Conservation (phyloP, 164 flowering plant genomes). For the Magnolia officinalis region DNA sequence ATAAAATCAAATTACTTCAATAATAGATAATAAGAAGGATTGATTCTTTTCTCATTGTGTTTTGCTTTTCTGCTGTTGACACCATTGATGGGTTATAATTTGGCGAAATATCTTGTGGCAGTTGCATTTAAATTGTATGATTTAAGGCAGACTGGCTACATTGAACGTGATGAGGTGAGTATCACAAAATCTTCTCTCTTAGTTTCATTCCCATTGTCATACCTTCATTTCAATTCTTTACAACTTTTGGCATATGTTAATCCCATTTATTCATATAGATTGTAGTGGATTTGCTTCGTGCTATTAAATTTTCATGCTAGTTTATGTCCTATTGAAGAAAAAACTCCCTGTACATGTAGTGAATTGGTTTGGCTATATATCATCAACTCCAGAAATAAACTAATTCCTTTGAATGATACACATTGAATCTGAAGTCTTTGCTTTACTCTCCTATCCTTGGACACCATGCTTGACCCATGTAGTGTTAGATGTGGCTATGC, state of each 20-base stretch:
- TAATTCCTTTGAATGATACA: no score
- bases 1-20: neutral
- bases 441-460: no score
- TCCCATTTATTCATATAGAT: neutral
- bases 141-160: conserved; percentile 69
- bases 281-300: neutral
- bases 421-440: neutral
- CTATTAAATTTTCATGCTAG: neutral
- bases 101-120: conserved; percentile 28
- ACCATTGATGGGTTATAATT: neutral
- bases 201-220: conserved; percentile 1
- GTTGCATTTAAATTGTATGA: conserved; percentile 80
- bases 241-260: neutral
- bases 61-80: conserved; percentile 2
- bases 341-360: neutral
- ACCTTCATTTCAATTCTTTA: neutral
- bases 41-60: neutral
- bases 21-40: neutral
- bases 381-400: no score
- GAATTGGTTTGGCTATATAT: conserved; percentile 47
- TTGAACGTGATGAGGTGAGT: conserved; percentile 75
- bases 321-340: neutral
- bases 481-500: no score
- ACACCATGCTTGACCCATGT: no score
- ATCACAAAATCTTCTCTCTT: neutral